Evolutionary conservation across 129 eudicot species (phyloP).

Genomic region (Lactuca sativa): DNA sequence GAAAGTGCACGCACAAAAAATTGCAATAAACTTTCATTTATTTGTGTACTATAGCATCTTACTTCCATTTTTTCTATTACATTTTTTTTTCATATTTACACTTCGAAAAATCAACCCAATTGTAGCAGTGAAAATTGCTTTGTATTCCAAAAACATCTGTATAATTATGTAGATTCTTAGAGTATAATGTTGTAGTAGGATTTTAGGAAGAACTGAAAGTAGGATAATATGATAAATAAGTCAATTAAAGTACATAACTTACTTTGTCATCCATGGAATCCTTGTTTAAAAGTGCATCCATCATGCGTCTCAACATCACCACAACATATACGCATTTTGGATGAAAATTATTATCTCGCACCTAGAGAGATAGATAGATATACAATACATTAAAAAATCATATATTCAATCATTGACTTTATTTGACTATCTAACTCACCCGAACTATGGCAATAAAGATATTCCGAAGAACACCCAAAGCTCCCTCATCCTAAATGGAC

Average conservation of each 20-base stretch:
- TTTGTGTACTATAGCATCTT: too few relatives aligned
- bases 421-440: slow-evolving; percentile 58
- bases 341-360: slow-evolving; percentile 61
- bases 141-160: too few relatives aligned
- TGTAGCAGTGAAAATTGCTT: too few relatives aligned
- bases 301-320: slow-evolving; percentile 94
- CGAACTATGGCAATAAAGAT: slow-evolving; percentile 75
- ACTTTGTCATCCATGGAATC: slow-evolving; percentile 98
- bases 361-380: slow-evolving; percentile 41
- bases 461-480: slow-evolving; percentile 66
- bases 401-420: slow-evolving; percentile 9
- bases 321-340: slow-evolving; percentile 81
- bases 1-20: too few relatives aligned
- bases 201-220: too few relatives aligned
- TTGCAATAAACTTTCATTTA: too few relatives aligned
- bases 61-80: too few relatives aligned
- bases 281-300: slow-evolving; percentile 88
- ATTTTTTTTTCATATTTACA: too few relatives aligned
- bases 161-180: too few relatives aligned
- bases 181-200: too few relatives aligned
- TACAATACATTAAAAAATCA: neutral
- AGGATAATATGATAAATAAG: too few relatives aligned
- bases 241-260: slow-evolving; percentile 11
- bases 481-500: slow-evolving; percentile 65
- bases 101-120: too few relatives aligned